These are phyloP conservation scores for Periconia sp. DNA, from an alignment of 2,329 filamentous ascomycete species.

Conservation along the genomic window DNA sequence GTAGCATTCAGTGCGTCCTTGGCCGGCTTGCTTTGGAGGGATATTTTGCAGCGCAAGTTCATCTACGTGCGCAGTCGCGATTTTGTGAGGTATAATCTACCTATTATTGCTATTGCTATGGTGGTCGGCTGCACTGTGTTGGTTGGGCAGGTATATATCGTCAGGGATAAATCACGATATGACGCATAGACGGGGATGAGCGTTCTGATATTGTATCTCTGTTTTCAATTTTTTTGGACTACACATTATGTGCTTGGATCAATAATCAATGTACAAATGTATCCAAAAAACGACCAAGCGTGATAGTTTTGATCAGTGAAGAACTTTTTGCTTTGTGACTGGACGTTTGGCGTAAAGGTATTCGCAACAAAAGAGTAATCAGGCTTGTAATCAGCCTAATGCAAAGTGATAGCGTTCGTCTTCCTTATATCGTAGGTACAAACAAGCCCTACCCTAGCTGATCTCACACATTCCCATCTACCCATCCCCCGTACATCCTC, in stretches of 20 bases:
- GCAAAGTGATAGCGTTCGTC: no score
- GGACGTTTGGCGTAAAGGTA: no score
- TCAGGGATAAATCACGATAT: conserved; percentile 47
- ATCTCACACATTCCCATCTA: no score
- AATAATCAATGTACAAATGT: no score
- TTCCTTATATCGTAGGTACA: no score
- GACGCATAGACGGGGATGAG: neutral
- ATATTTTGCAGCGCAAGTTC: conserved; percentile 68
- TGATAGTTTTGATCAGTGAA: no score
- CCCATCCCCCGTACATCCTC: no score
- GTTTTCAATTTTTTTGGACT: neutral
- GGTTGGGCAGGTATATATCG: conserved; percentile 65
- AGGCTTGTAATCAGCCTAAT: no score
- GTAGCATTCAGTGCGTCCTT: conserved; percentile 71
- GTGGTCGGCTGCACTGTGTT: conserved; percentile 63
- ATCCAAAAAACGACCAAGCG: no score
- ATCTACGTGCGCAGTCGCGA: conserved; percentile 66
- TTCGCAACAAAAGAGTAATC: no score
- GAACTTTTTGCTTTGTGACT: no score
- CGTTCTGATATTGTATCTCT: neutral
- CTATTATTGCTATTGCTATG: conserved; percentile 72
- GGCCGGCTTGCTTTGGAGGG: conserved; percentile 71
- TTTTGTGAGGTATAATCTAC: conserved; percentile 69
- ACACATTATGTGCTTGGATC: neutral
- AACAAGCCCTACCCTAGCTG: no score